Percentiles rank a stretch among this genome's conserved stretches.
phyloP scores from a whole-genome alignment of 495 filamentous ascomycete species.

The Gamarada debralockiae region DNA sequence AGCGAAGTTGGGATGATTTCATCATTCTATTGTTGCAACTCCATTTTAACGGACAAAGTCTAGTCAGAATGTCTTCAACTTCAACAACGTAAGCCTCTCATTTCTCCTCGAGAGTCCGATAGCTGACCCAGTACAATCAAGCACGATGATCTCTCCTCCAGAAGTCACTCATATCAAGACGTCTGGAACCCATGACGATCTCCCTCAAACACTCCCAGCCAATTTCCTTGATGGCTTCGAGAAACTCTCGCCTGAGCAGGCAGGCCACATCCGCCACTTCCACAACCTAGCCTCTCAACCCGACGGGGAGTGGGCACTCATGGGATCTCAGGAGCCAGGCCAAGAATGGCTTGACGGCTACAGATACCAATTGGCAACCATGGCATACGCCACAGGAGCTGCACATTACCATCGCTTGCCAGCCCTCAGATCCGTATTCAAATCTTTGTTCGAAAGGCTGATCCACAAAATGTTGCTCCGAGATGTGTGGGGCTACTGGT shows the following conservation, averaged over 20 bases:
- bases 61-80: too few relatives aligned
- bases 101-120: too few relatives aligned
- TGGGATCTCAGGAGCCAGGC: conserved; percentile 32
- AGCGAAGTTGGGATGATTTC: too few relatives aligned
- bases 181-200: too few relatives aligned
- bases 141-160: too few relatives aligned
- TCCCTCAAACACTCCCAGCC: too few relatives aligned
- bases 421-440: background rate
- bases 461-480: background rate
- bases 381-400: conserved; percentile 16
- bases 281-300: conserved; percentile 32
- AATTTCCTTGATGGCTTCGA: too few relatives aligned
- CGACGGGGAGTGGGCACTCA: conserved; percentile 32
- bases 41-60: too few relatives aligned
- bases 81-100: too few relatives aligned
- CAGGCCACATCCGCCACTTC: conserved; percentile 36
- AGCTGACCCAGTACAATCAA: too few relatives aligned
- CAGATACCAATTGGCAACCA: conserved; percentile 36
- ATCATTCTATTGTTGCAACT: too few relatives aligned
- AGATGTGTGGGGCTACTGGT: background rate
- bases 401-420: background rate
- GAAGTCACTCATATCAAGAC: too few relatives aligned
- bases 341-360: conserved; percentile 34
- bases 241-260: conserved; percentile 17
- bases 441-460: background rate